Percentiles rank a stretch among this genome's conserved stretches.
phyloP scores from a whole-genome alignment of 2,329 filamentous ascomycete genomes.

The Exserohilum rostratum region DNA sequence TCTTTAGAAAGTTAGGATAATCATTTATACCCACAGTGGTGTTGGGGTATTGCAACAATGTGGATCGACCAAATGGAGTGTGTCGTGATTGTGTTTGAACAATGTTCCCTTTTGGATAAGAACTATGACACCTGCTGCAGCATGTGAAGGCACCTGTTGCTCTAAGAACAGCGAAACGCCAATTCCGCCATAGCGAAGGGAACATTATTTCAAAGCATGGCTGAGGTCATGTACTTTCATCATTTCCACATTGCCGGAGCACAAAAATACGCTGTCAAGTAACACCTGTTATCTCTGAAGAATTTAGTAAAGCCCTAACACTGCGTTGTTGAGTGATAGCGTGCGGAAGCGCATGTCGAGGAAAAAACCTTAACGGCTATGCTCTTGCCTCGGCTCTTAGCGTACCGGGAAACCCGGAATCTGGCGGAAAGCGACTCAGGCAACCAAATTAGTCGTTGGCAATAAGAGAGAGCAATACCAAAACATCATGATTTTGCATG shows the following conservation, averaged over 20 bases:
- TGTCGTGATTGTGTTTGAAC: not conserved
- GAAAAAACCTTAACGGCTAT: not conserved
- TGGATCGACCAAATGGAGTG: not conserved
- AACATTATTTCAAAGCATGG: not conserved
- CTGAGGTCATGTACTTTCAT: not conserved
- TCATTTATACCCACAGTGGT: not conserved
- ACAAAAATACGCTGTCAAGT: not conserved
- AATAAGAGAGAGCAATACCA: too few species aligned
- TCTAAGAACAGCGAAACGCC: not conserved
- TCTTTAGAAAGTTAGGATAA: not conserved
- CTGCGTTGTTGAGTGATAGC: not conserved
- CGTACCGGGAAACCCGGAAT: too few species aligned
- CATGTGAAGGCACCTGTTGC: not conserved
- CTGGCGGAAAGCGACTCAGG: too few species aligned
- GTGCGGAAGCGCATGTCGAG: not conserved
- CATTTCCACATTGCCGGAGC: not conserved
- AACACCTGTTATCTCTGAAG: not conserved
- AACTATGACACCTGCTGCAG: not conserved
- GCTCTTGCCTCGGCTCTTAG: not conserved
- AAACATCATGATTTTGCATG: too few species aligned
- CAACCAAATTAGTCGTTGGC: too few species aligned
- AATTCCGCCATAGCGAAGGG: not conserved
- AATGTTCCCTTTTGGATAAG: not conserved
- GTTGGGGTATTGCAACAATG: not conserved
- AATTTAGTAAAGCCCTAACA: not conserved